phyloP scores from a whole-genome alignment of 176 grass and related monocot genomes.

The Phoenix roebelenii region DNA sequence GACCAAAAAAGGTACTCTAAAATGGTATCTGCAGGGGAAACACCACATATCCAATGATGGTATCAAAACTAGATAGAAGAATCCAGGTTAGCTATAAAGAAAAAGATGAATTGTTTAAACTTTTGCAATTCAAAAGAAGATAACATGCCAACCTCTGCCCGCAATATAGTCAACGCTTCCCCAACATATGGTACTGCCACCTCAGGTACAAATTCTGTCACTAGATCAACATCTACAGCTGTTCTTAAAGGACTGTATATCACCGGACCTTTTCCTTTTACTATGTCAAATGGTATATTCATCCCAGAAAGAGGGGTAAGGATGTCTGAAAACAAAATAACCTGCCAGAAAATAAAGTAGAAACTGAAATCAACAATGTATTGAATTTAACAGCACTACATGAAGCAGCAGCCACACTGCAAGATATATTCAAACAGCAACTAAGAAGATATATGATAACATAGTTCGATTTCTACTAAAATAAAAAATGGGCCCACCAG shows the following conservation, averaged over 20 bases:
- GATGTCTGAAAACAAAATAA: conserved; percentile 96
- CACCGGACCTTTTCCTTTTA: conserved; percentile 95
- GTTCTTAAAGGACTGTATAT: conserved; percentile 85
- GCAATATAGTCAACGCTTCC: conserved; percentile 73
- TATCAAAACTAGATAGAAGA: too few relatives aligned
- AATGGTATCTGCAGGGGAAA: too few relatives aligned
- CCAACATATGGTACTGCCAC: conserved; percentile 90
- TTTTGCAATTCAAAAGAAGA: background rate
- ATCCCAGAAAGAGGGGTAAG: conserved; percentile 96
- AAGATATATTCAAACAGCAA: too few relatives aligned
- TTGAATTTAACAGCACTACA: background rate
- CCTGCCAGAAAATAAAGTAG: conserved; percentile 27
- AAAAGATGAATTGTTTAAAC: too few relatives aligned
- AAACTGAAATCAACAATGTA: background rate
- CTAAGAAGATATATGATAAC: too few relatives aligned
- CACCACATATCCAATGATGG: too few relatives aligned
- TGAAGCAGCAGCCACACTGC: too few relatives aligned
- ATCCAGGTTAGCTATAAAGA: too few relatives aligned
- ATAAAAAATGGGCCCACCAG: too few relatives aligned
- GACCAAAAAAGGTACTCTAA: too few relatives aligned
- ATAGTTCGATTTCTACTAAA: too few relatives aligned
- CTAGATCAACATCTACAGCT: conserved; percentile 68
- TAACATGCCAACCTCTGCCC: conserved; percentile 50
- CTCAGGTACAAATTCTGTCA: conserved; percentile 88
- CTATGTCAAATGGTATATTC: conserved; percentile 99